Percentiles rank a stretch among this genome's conserved stretches.
Evolutionary conservation across 495 filamentous ascomycete genomes (phyloP).

Genomic region (Penicillium samsonianum): DNA sequence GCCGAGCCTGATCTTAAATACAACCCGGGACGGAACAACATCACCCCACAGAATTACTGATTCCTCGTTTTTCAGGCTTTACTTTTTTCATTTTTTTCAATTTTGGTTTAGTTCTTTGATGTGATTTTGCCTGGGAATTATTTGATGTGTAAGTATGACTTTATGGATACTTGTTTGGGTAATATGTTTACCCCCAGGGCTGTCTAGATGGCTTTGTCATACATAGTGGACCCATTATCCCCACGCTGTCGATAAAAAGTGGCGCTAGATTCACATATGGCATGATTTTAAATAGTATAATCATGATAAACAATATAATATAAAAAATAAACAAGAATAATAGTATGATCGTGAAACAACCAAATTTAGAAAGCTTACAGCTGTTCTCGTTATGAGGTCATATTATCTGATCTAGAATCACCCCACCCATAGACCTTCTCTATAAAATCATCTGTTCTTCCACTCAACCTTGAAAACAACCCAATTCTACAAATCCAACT

Average conservation of each 20-base stretch:
- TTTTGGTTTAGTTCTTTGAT: background rate
- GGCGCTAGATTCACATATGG: no score
- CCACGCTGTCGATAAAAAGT: background rate
- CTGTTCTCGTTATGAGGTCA: no score
- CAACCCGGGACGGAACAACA: conserved; percentile 15
- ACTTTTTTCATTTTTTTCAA: background rate
- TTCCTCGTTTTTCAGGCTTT: conserved; percentile 15
- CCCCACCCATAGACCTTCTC: background rate
- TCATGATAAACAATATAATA: no score
- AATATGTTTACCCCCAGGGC: background rate
- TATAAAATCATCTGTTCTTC: background rate
- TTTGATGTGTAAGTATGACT: background rate
- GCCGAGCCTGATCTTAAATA: conserved; percentile 17
- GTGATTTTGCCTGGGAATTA: background rate
- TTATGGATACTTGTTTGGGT: background rate
- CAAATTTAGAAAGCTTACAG: no score
- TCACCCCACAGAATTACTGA: conserved; percentile 8
- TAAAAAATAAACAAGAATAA: no score
- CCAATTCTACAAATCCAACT: no score
- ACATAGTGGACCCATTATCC: background rate
- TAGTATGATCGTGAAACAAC: no score
- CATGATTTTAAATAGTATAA: no score
- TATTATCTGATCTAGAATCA: no score
- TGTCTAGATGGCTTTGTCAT: no score
- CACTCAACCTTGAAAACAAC: background rate